These are phyloP conservation scores for Scheffersomyces ergatensis DNA, from an alignment of 805 yeast species.

Conservation along the genomic window DNA sequence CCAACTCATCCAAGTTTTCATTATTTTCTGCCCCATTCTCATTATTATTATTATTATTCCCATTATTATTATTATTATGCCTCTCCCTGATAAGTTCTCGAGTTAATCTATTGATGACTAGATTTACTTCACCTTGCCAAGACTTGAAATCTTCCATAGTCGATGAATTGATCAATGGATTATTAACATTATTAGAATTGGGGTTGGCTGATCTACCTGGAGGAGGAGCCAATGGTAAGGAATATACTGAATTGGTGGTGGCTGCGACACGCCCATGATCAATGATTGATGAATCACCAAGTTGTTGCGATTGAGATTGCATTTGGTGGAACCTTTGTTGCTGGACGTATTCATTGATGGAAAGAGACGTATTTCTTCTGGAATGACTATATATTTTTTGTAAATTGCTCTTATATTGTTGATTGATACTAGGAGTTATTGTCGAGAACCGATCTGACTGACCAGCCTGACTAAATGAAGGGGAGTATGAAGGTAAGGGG, in stretches of 20 bases:
- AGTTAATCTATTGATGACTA: conserved; percentile 43
- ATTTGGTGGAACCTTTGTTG: conserved; percentile 25
- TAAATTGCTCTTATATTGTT: conserved; percentile 31
- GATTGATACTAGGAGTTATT: conserved; percentile 34
- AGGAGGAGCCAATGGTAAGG: conserved; percentile 9
- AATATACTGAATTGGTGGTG: conserved; percentile 16
- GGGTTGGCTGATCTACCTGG: background rate
- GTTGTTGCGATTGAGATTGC: conserved; percentile 2
- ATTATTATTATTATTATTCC: conserved; percentile 10
- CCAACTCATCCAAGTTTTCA: conserved; percentile 14
- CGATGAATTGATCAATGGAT: conserved; percentile 4
- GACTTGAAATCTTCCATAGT: conserved; percentile 40
- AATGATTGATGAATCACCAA: conserved; percentile 2
- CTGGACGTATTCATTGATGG: conserved; percentile 33
- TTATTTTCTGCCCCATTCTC: conserved; percentile 8
- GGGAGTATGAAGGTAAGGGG: conserved; percentile 32
- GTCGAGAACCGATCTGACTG: conserved; percentile 37
- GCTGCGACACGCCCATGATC: conserved; percentile 3
- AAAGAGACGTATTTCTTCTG: conserved; percentile 33
- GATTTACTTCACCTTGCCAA: conserved; percentile 56
- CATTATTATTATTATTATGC: background rate
- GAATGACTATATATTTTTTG: conserved; percentile 45
- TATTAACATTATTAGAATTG: background rate
- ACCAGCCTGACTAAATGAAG: conserved; percentile 34
- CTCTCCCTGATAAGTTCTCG: conserved; percentile 28